Percentiles rank a stretch among this genome's conserved stretches.
Conservation (phyloP, 106 monocot genomes). For the Dioscorea zingiberensis region DNA sequence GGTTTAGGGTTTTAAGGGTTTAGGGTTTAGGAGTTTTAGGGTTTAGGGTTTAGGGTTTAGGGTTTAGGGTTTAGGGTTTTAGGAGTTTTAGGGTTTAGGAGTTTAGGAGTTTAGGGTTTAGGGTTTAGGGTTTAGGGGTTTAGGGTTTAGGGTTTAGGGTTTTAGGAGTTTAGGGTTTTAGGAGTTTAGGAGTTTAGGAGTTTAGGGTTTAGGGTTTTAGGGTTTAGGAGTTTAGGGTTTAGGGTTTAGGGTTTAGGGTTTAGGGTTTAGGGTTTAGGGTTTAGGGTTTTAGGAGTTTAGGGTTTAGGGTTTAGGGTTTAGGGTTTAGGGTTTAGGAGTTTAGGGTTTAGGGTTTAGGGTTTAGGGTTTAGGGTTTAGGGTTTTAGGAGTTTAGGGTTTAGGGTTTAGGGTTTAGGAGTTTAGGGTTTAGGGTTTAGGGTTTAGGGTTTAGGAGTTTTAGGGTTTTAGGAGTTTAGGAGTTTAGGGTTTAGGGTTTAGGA, state of each 20-base stretch:
- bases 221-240: conserved; percentile 33
- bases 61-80: conserved; percentile 29
- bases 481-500: conserved; percentile 11
- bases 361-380: conserved; percentile 2
- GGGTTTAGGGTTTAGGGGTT: conserved; percentile 28
- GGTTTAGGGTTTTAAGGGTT: conserved; percentile 33
- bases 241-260: conserved; percentile 33
- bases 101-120: conserved; percentile 23
- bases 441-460: conserved; percentile 10
- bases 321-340: conserved; percentile 27
- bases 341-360: conserved; percentile 21
- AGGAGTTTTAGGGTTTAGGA: conserved; percentile 31
- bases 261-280: conserved; percentile 30
- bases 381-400: background rate
- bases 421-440: conserved; percentile 8
- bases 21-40: conserved; percentile 19
- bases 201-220: conserved; percentile 31
- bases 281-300: conserved; percentile 34
- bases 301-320: conserved; percentile 12
- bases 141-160: conserved; percentile 25
- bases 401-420: conserved; percentile 1
- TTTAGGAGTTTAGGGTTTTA: conserved; percentile 35
- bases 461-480: conserved; percentile 7
- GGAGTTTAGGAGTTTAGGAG: conserved; percentile 29
- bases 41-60: conserved; percentile 39